phyloP scores from a whole-genome alignment of 2,329 filamentous ascomycete species.

The Aspergillus texensis region DNA sequence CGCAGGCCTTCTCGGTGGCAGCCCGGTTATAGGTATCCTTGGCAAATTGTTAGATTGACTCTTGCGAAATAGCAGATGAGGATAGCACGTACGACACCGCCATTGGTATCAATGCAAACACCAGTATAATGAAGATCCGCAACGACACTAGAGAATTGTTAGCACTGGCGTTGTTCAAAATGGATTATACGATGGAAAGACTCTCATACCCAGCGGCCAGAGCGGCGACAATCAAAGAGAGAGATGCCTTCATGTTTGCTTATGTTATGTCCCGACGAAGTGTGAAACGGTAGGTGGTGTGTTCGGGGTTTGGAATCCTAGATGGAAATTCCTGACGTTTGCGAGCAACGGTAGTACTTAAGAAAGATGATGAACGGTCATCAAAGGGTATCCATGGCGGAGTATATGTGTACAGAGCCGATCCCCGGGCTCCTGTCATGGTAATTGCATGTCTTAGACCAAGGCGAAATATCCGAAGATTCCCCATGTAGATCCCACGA shows the following conservation, averaged over 20 bases:
- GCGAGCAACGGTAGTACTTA: not conserved
- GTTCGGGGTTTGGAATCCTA: not conserved
- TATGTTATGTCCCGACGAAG: not conserved
- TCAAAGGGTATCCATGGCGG: not conserved
- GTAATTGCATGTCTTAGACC: constrained; percentile 1
- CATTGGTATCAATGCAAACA: constrained; percentile 18
- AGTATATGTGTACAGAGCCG: not conserved
- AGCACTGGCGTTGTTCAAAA: not conserved
- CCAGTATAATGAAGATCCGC: constrained; percentile 19
- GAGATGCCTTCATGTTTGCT: constrained; percentile 6
- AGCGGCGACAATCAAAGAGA: constrained; percentile 10
- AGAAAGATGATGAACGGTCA: not conserved
- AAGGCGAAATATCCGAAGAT: not conserved
- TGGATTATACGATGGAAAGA: not conserved
- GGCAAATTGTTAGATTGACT: not conserved
- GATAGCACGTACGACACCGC: constrained; percentile 15
- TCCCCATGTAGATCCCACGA: not conserved
- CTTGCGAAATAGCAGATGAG: not conserved
- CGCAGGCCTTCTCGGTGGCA: constrained; percentile 23
- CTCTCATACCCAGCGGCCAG: constrained; percentile 11
- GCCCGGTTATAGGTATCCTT: constrained; percentile 19
- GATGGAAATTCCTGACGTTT: not conserved
- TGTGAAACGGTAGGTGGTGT: not conserved
- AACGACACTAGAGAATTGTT: constrained; percentile 9
- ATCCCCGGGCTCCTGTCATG: not conserved